A percentile compares a stretch with the other conserved stretches of the same genome.
These are phyloP conservation scores for Picea abies DNA, from an alignment of 83 land plant genomes.

Conservation along the genomic window DNA sequence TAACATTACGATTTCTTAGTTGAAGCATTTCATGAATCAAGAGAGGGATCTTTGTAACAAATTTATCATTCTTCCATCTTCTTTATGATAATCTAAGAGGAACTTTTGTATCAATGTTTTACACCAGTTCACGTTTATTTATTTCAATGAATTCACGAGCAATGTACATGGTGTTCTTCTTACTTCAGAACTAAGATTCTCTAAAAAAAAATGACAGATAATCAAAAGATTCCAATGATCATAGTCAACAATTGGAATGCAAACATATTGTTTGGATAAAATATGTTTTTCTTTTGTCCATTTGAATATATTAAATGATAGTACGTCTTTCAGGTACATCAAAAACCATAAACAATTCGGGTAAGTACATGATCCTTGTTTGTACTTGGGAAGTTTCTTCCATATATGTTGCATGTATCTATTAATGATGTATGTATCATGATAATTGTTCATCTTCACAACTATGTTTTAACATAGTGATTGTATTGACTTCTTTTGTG, in stretches of 20 bases:
- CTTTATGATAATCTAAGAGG: slow-evolving; percentile 33
- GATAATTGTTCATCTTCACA: too few relatives aligned
- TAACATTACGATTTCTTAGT: slow-evolving; percentile 43
- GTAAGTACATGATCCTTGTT: slow-evolving; percentile 11
- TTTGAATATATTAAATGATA: slow-evolving; percentile 35
- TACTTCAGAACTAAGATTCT: slow-evolving; percentile 16
- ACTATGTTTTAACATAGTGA: too few relatives aligned
- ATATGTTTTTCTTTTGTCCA: slow-evolving; percentile 56
- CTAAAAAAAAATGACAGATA: slow-evolving; percentile 52
- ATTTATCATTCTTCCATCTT: slow-evolving; percentile 18
- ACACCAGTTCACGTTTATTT: slow-evolving; percentile 29
- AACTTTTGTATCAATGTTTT: slow-evolving; percentile 53
- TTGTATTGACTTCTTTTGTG: too few relatives aligned
- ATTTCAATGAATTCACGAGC: slow-evolving; percentile 52
- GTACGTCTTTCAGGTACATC: slow-evolving; percentile 27
- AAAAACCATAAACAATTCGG: slow-evolving; percentile 54
- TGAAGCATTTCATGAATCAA: slow-evolving; percentile 31
- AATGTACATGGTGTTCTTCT: slow-evolving; percentile 48
- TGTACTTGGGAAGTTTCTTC: too few relatives aligned
- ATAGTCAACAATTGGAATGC: slow-evolving; percentile 59
- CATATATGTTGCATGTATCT: too few relatives aligned
- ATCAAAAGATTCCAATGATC: slow-evolving; percentile 60
- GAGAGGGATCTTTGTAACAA: slow-evolving; percentile 42
- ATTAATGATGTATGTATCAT: too few relatives aligned
- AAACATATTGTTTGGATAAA: slow-evolving; percentile 49